phyloP scores from a whole-genome alignment of 495 filamentous ascomycete genomes.

The Clavariopsis aquatica region DNA sequence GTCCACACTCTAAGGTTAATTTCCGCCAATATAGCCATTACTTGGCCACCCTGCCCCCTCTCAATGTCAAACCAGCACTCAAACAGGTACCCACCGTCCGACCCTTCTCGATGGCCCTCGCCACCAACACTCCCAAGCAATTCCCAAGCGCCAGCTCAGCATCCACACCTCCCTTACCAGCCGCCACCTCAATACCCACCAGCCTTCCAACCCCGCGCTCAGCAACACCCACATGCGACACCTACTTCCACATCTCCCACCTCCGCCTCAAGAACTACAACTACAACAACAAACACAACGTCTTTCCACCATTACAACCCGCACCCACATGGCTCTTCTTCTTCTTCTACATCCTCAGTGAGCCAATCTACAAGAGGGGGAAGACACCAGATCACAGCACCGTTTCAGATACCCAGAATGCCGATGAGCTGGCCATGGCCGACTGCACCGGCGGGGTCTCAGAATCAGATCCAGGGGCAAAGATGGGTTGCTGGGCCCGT shows the following conservation, averaged over 20 bases:
- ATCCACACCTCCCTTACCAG: background rate
- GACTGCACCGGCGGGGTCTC: background rate
- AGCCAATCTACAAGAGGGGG: background rate
- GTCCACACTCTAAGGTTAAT: too few relatives aligned
- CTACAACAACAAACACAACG: background rate
- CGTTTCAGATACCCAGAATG: constrained; percentile 20
- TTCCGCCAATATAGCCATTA: too few relatives aligned
- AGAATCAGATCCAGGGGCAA: background rate
- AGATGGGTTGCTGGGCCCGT: background rate
- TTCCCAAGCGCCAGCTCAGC: background rate
- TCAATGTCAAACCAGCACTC: constrained; percentile 11
- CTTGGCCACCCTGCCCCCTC: too few relatives aligned
- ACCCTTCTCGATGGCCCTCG: background rate
- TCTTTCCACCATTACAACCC: constrained; percentile 10
- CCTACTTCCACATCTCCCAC: background rate
- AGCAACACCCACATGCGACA: background rate
- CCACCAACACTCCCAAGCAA: background rate
- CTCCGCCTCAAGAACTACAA: background rate
- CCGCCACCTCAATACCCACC: constrained; percentile 9
- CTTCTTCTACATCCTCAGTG: background rate
- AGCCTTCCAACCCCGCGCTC: constrained; percentile 1
- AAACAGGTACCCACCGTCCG: background rate
- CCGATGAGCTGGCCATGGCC: constrained; percentile 9
- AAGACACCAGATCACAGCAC: constrained; percentile 17
- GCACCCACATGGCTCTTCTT: background rate